Evolutionary conservation across 1,139 yeast species (phyloP).

Genomic region (Taphrina confusa): DNA sequence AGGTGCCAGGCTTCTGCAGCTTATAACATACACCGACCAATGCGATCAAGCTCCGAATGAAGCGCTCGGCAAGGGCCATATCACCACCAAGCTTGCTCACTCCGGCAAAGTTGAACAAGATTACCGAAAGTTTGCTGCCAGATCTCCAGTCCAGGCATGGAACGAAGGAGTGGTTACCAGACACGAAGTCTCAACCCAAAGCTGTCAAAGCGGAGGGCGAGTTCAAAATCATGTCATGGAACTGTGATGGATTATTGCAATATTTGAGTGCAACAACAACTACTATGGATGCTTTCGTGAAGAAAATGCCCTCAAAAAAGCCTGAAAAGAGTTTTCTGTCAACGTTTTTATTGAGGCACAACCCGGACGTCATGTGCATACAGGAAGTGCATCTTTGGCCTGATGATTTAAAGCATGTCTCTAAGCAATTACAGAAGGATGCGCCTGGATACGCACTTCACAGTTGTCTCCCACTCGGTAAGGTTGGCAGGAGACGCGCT

Average conservation of each 20-base stretch:
- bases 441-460: constrained; percentile 17
- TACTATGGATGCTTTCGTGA: constrained; percentile 18
- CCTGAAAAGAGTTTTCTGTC: constrained; percentile 8
- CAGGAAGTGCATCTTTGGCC: constrained; percentile 27
- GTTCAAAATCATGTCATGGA: constrained; percentile 29
- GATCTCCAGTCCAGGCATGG: neutral
- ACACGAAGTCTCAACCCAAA: neutral
- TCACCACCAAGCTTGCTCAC: constrained; percentile 5
- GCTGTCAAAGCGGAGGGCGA: neutral
- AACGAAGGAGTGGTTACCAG: neutral
- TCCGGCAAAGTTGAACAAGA: neutral
- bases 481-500: constrained; percentile 4
- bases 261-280: constrained; percentile 6
- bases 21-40: too few species aligned
- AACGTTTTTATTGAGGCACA: neutral
- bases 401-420: neutral
- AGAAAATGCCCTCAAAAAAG: neutral
- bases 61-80: neutral
- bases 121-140: neutral
- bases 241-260: constrained; percentile 25
- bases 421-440: constrained; percentile 1
- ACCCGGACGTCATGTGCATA: constrained; percentile 24
- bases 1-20: too few species aligned
- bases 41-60: too few species aligned
- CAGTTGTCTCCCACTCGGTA: constrained; percentile 9